Evolutionary conservation across 257 asterid species (phyloP).

Genomic region (Solanum virginianum): DNA sequence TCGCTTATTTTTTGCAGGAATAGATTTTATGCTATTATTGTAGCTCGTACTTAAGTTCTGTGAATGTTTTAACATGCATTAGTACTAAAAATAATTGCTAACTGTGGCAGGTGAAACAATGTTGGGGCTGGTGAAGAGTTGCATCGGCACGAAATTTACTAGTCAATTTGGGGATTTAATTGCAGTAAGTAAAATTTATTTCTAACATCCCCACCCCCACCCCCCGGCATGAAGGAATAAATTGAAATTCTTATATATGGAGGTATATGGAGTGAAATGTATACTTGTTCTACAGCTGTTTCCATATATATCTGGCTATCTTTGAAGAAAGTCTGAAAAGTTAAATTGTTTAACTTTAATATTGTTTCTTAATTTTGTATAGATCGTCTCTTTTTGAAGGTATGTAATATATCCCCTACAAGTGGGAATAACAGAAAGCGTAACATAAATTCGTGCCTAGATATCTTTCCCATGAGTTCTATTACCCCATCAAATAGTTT

Average conservation of each 20-base stretch:
- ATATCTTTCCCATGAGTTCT: background rate
- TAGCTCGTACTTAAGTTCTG: background rate
- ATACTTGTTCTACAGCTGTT: background rate
- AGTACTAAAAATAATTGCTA: background rate
- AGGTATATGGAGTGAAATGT: background rate
- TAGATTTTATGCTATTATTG: background rate
- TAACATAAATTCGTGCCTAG: background rate
- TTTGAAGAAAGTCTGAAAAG: background rate
- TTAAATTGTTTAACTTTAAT: background rate
- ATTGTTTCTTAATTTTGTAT: background rate
- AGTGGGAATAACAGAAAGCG: background rate
- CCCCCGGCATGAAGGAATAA: background rate
- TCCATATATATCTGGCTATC: background rate
- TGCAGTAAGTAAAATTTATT: conserved; percentile 48
- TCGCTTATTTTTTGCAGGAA: background rate
- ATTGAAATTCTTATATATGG: background rate
- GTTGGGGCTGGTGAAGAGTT: conserved; percentile 89
- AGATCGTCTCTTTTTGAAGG: background rate
- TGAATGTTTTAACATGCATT: background rate
- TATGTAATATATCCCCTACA: background rate
- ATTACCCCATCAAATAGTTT: background rate
- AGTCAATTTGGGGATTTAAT: conserved; percentile 91
- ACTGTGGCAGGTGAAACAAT: conserved; percentile 56
- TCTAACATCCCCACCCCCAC: background rate
- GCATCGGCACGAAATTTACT: conserved; percentile 93